These are phyloP conservation scores for Beverwykella pulmonaria DNA, from an alignment of 495 filamentous ascomycete species.

Conservation along the genomic window DNA sequence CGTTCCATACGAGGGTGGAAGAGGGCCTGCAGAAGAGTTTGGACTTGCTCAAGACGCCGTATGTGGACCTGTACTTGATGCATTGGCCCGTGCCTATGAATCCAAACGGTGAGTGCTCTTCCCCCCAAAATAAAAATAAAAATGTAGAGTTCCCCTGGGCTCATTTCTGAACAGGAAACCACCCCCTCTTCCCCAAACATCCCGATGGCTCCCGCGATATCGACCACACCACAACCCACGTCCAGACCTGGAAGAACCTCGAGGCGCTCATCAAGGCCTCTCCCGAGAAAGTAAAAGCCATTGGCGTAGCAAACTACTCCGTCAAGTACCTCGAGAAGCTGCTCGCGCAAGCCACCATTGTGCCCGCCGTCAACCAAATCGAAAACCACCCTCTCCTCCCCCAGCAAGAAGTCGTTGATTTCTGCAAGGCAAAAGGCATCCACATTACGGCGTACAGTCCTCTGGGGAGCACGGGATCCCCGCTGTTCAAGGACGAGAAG, in stretches of 20 bases:
- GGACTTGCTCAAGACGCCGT: slow-evolving; percentile 70
- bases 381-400: slow-evolving; percentile 86
- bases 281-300: slow-evolving; percentile 69
- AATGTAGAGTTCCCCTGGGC: not conserved
- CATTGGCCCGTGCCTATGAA: slow-evolving; percentile 90
- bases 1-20: slow-evolving; percentile 69
- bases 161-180: slow-evolving; percentile 57
- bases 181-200: slow-evolving; percentile 74
- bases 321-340: slow-evolving; percentile 71
- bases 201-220: slow-evolving; percentile 72
- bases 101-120: slow-evolving; percentile 57
- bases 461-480: slow-evolving; percentile 75
- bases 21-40: slow-evolving; percentile 70
- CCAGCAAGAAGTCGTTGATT: slow-evolving; percentile 81
- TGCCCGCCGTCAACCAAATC: slow-evolving; percentile 89
- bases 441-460: slow-evolving; percentile 77
- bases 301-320: slow-evolving; percentile 85
- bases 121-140: not conserved
- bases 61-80: slow-evolving; percentile 79
- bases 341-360: slow-evolving; percentile 63
- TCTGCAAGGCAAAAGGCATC: slow-evolving; percentile 72
- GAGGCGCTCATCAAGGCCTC: slow-evolving; percentile 65
- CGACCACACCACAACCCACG: slow-evolving; percentile 63
- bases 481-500: slow-evolving; percentile 67
- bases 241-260: slow-evolving; percentile 79